These are phyloP conservation scores for Leishmania gerbilli DNA, from an alignment of 208 protist genomes.

Conservation along the genomic window DNA sequence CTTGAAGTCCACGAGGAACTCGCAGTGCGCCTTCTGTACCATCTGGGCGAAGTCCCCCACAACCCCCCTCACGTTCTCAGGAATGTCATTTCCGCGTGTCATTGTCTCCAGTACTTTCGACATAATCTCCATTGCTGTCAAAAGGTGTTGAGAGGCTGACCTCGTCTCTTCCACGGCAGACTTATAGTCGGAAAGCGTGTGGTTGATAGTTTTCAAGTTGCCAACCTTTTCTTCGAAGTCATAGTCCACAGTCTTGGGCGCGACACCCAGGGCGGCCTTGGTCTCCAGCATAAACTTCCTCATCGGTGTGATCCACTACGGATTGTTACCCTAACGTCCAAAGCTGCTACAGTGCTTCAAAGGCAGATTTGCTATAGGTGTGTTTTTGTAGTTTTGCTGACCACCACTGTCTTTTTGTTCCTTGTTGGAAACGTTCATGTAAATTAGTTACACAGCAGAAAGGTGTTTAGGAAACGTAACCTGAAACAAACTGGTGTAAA, in stretches of 20 bases:
- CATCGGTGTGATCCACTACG: constrained; percentile 19
- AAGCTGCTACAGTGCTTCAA: not conserved
- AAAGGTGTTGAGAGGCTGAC: constrained; percentile 30
- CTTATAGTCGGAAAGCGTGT: constrained; percentile 30
- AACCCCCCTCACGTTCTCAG: constrained; percentile 20
- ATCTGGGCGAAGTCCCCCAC: constrained; percentile 11
- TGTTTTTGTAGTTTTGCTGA: not conserved
- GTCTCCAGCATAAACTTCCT: constrained; percentile 58
- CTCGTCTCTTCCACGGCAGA: constrained; percentile 33
- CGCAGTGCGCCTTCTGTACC: constrained; percentile 22
- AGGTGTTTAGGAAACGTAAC: not conserved
- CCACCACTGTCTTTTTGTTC: not conserved
- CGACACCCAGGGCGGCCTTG: constrained; percentile 35
- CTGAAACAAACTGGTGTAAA: not conserved
- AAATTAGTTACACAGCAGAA: not conserved
- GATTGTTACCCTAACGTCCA: not conserved
- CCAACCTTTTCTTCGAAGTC: constrained; percentile 40
- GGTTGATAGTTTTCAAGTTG: constrained; percentile 28
- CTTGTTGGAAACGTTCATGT: not conserved
- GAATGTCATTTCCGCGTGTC: constrained; percentile 14
- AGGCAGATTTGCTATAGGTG: not conserved
- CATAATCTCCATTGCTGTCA: constrained; percentile 30
- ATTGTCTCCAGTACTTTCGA: constrained; percentile 42
- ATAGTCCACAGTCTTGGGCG: constrained; percentile 50
- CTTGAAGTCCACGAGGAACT: constrained; percentile 36